Evolutionary conservation across 2,329 filamentous ascomycete genomes (phyloP).

Genomic region (Alternaria gansuensis): DNA sequence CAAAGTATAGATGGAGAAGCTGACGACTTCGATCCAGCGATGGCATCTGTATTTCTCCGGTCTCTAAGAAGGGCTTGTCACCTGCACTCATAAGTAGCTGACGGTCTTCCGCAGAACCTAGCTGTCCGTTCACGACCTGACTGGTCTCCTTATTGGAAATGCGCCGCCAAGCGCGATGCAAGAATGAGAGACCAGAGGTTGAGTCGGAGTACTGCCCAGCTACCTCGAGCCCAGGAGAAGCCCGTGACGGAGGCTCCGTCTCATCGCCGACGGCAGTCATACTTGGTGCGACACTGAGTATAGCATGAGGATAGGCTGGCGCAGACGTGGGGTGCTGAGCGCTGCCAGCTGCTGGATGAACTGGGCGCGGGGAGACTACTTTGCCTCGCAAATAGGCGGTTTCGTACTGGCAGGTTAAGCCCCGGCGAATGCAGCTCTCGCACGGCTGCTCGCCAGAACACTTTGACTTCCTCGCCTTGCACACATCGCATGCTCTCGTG

Average conservation of each 20-base stretch:
- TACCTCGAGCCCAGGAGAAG: slow-evolving; percentile 61
- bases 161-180: slow-evolving; percentile 74
- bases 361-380: slow-evolving; percentile 31
- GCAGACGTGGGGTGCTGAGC: neutral
- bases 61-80: slow-evolving; percentile 59
- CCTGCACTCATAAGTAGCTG: slow-evolving; percentile 62
- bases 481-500: slow-evolving; percentile 43
- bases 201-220: slow-evolving; percentile 66
- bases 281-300: neutral
- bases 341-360: neutral
- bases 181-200: slow-evolving; percentile 62
- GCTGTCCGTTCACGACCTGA: slow-evolving; percentile 29
- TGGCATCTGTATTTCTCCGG: slow-evolving; percentile 40
- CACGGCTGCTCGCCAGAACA: slow-evolving; percentile 44
- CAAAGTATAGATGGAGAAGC: slow-evolving; percentile 64
- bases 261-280: slow-evolving; percentile 1
- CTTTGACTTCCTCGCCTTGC: slow-evolving; percentile 45
- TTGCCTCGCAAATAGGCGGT: slow-evolving; percentile 40
- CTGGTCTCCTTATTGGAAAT: slow-evolving; percentile 65
- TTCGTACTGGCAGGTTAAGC: slow-evolving; percentile 36
- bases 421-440: slow-evolving; percentile 30
- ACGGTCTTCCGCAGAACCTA: slow-evolving; percentile 41
- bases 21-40: slow-evolving; percentile 32
- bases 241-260: slow-evolving; percentile 32
- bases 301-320: slow-evolving; percentile 7